phyloP scores from a whole-genome alignment of 441 rosid species.

The Theobroma grandiflorum region DNA sequence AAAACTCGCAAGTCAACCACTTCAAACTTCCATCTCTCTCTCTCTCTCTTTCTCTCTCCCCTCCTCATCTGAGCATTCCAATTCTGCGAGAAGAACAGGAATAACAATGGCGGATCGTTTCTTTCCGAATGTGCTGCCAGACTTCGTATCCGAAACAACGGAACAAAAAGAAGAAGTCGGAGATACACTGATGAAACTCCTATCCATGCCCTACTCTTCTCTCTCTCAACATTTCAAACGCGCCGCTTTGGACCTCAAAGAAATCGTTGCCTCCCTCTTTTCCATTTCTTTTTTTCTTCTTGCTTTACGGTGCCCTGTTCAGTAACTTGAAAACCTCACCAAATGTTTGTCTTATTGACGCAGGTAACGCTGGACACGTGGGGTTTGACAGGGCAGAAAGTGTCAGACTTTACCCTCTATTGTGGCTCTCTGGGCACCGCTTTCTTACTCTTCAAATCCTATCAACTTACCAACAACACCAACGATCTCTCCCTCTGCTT shows the following conservation, averaged over 20 bases:
- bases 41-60: neutral
- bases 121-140: conserved; percentile 69
- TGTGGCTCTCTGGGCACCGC: conserved; percentile 60
- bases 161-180: conserved; percentile 28
- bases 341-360: conserved; percentile 25
- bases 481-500: conserved; percentile 57
- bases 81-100: neutral
- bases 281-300: neutral
- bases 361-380: conserved; percentile 60
- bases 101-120: conserved; percentile 65
- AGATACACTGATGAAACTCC: conserved; percentile 63
- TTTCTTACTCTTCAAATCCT: conserved; percentile 57
- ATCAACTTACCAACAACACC: conserved; percentile 46
- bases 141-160: conserved; percentile 44
- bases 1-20: neutral
- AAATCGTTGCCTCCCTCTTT: conserved; percentile 49
- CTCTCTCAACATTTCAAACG: conserved; percentile 66
- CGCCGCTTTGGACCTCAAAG: conserved; percentile 77
- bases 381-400: conserved; percentile 51
- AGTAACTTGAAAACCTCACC: conserved; percentile 14
- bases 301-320: neutral
- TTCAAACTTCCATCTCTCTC: neutral
- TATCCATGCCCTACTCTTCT: conserved; percentile 62
- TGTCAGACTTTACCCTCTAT: conserved; percentile 57
- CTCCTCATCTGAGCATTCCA: too few species aligned